These are phyloP conservation scores for Aspergillus ibericus DNA, from an alignment of 2,329 filamentous ascomycete species.

Conservation along the genomic window DNA sequence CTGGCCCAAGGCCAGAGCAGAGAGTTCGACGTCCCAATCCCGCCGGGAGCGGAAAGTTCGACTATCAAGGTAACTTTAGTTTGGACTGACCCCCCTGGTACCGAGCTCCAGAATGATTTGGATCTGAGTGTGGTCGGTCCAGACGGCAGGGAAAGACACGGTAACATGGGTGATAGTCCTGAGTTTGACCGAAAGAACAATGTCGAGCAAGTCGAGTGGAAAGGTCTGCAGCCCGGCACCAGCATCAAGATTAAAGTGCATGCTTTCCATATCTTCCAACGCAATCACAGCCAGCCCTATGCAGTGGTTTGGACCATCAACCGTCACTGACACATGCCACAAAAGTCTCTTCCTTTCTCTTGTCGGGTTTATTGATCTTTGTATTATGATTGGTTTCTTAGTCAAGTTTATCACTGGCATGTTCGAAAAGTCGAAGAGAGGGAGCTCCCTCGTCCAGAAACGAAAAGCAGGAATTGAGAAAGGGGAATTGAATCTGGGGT, in stretches of 20 bases:
- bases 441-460: too few species aligned
- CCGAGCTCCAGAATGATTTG: conserved; percentile 1
- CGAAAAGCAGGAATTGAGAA: too few species aligned
- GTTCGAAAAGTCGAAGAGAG: too few species aligned
- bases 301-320: conserved; percentile 2
- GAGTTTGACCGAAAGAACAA: conserved; percentile 2
- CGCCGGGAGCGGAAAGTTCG: not conserved
- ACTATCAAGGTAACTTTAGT: conserved; percentile 2
- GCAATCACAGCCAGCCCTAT: not conserved
- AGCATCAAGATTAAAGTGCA: not conserved
- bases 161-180: not conserved
- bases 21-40: not conserved
- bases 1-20: not conserved
- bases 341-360: too few species aligned
- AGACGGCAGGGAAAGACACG: not conserved
- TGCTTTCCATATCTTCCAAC: conserved; percentile 2
- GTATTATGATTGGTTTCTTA: too few species aligned
- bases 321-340: not conserved
- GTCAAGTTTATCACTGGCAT: too few species aligned
- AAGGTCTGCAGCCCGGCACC: not conserved
- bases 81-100: conserved; percentile 4
- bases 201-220: conserved; percentile 8
- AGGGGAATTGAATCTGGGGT: too few species aligned
- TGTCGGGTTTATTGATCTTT: too few species aligned
- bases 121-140: not conserved